Evolutionary conservation across 805 yeast species (phyloP).

Genomic region (Tetrapisispora namnaoensis): DNA sequence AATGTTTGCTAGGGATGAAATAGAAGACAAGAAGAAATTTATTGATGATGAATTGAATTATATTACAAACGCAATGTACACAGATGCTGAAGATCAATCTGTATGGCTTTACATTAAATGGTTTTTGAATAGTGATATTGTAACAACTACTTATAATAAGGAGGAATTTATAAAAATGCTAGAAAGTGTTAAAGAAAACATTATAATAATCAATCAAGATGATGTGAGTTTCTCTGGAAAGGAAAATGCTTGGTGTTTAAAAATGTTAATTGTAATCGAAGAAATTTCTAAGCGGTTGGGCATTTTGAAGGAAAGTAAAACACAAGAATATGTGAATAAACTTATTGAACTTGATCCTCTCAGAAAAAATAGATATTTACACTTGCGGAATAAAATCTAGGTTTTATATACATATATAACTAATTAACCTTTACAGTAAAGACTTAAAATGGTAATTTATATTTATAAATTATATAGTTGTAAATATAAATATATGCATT

Average conservation of each 20-base stretch:
- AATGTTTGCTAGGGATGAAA: constrained; percentile 30
- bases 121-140: constrained; percentile 41
- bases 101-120: constrained; percentile 86
- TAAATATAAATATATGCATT: neutral
- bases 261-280: constrained; percentile 43
- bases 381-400: constrained; percentile 20
- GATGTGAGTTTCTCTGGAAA: constrained; percentile 59
- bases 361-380: constrained; percentile 49
- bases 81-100: constrained; percentile 91
- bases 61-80: constrained; percentile 74
- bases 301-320: constrained; percentile 25
- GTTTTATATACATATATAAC: neutral
- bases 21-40: constrained; percentile 25
- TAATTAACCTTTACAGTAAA: neutral
- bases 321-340: constrained; percentile 27
- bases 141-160: constrained; percentile 14
- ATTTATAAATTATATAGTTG: neutral
- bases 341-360: constrained; percentile 54
- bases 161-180: constrained; percentile 34
- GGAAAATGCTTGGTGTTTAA: constrained; percentile 71
- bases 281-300: constrained; percentile 22
- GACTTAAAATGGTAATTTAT: neutral
- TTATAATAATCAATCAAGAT: constrained; percentile 57
- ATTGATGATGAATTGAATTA: constrained; percentile 52
- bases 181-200: constrained; percentile 35